Conservation (phyloP, 2,329 filamentous ascomycete genomes). For the Ustulina deusta region DNA sequence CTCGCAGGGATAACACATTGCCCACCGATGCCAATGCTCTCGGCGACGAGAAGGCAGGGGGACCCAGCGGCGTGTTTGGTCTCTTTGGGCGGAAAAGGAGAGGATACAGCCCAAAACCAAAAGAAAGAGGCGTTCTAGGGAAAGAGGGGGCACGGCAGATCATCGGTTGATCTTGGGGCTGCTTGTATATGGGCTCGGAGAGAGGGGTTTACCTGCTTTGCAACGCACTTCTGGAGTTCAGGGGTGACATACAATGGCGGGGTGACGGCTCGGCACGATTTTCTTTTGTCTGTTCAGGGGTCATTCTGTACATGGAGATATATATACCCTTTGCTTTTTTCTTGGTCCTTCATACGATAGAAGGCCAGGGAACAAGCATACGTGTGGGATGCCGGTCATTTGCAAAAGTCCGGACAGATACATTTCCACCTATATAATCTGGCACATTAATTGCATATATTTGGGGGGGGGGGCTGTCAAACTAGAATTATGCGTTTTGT, state of each 20-base stretch:
- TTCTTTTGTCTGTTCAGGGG: conserved; percentile 32
- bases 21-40: conserved; percentile 72
- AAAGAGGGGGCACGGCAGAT: conserved; percentile 93
- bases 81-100: conserved; percentile 92
- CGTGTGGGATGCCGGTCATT: conserved; percentile 27
- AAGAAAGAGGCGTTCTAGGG: conserved; percentile 90
- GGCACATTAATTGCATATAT: conserved; percentile 33
- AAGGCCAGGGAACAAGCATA: conserved; percentile 33
- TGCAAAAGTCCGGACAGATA: conserved; percentile 26
- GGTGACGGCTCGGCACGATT: conserved; percentile 31
- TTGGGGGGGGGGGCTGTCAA: neutral
- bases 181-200: conserved; percentile 17
- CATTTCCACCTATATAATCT: conserved; percentile 33
- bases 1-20: conserved; percentile 82
- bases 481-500: neutral
- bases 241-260: conserved; percentile 39
- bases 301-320: conserved; percentile 39
- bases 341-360: conserved; percentile 25
- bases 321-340: conserved; percentile 40
- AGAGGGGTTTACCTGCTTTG: conserved; percentile 35
- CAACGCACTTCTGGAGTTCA: conserved; percentile 41
- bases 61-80: conserved; percentile 83
- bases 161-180: conserved; percentile 66
- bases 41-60: conserved; percentile 64
- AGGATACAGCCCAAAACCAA: conserved; percentile 92